phyloP scores from a whole-genome alignment of 208 protist species.

The Crithidia sp. region DNA sequence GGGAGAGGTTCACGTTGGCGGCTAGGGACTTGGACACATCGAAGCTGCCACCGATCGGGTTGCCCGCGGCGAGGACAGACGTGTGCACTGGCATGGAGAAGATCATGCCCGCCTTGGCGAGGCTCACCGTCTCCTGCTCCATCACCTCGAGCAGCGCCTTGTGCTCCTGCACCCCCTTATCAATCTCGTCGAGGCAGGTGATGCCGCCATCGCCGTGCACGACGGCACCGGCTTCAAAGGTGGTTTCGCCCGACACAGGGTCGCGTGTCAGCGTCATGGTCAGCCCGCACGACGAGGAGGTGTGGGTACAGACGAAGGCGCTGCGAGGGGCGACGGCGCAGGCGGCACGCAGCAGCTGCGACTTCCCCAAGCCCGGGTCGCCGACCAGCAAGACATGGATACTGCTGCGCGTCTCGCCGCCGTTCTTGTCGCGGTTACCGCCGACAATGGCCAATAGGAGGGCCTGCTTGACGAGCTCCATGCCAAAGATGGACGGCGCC shows the following conservation, averaged over 20 bases:
- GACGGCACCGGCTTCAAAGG: slow-evolving; percentile 98
- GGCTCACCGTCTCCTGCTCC: slow-evolving; percentile 99
- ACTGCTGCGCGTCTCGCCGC: slow-evolving; percentile 66
- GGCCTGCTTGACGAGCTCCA: slow-evolving; percentile 97
- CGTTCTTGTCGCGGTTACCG: slow-evolving; percentile 70
- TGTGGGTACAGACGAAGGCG: slow-evolving; percentile 99
- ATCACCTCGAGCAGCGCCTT: slow-evolving; percentile 99
- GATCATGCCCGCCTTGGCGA: slow-evolving; percentile 98
- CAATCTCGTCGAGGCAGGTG: slow-evolving; percentile 99
- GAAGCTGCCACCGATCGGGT: slow-evolving; percentile 96
- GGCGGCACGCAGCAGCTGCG: slow-evolving; percentile 94
- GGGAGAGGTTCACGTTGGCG: slow-evolving; percentile 96
- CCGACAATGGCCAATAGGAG: slow-evolving; percentile 96
- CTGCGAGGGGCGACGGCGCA: slow-evolving; percentile 94
- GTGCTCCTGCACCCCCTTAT: slow-evolving; percentile 97
- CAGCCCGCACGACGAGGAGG: slow-evolving; percentile 96
- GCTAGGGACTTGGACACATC: slow-evolving; percentile 93
- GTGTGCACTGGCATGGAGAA: slow-evolving; percentile 97
- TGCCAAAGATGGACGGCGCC: slow-evolving; percentile 97
- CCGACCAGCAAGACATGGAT: slow-evolving; percentile 98
- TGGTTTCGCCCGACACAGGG: slow-evolving; percentile 85
- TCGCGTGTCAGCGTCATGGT: slow-evolving; percentile 98
- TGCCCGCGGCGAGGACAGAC: slow-evolving; percentile 98
- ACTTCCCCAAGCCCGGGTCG: slow-evolving; percentile 97
- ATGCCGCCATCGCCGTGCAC: slow-evolving; percentile 97